Conservation (phyloP, 2,329 filamentous ascomycete species). For the Chaetomium sp. region DNA sequence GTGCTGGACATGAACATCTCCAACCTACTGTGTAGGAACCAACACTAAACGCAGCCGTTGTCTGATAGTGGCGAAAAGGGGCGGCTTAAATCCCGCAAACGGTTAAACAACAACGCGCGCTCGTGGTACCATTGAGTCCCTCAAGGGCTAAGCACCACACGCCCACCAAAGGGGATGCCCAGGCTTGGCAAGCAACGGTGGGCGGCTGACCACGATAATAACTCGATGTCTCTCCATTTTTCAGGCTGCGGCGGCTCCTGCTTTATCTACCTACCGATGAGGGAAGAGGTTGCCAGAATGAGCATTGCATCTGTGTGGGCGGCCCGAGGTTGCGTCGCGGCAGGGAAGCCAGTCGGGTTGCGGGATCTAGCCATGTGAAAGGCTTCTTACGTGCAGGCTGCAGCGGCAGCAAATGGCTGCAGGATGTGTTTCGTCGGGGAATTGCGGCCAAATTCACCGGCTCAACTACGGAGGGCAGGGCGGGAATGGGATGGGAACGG, state of each 20-base stretch:
- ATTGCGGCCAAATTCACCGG: slow-evolving; percentile 34
- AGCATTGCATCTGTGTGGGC: background rate
- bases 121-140: background rate
- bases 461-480: slow-evolving; percentile 27
- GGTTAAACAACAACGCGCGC: background rate
- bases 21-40: background rate
- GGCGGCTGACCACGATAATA: background rate
- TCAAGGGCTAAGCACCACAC: background rate
- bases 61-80: background rate
- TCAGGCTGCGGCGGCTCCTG: background rate
- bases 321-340: slow-evolving; percentile 18
- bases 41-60: background rate
- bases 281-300: background rate
- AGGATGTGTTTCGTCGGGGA: slow-evolving; percentile 25
- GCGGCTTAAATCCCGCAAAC: background rate
- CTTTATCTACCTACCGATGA: slow-evolving; percentile 8
- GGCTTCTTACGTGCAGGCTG: slow-evolving; percentile 17
- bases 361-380: slow-evolving; percentile 26
- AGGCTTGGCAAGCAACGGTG: background rate
- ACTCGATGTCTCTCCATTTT: background rate
- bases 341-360: slow-evolving; percentile 29
- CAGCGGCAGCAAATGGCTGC: slow-evolving; percentile 24
- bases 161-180: background rate
- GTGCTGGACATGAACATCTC: background rate
- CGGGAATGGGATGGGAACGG: slow-evolving; percentile 18